A percentile compares a stretch with the other conserved stretches of the same genome.
Conservation (phyloP, 805 yeast genomes). For the Saccharomycopsis microspora region DNA sequence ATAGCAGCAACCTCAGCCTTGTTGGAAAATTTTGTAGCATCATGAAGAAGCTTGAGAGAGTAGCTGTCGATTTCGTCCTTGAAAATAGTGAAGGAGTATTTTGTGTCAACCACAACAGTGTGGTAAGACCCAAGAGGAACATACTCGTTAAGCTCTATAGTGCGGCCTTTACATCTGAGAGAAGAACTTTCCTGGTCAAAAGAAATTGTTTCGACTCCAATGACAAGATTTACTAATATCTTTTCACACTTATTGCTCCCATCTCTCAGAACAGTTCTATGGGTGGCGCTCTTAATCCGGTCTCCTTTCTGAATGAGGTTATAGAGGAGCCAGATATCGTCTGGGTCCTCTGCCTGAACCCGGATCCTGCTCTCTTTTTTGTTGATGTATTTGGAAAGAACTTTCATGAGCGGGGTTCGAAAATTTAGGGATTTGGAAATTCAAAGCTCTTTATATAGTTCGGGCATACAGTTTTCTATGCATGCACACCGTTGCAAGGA, state of each 20-base stretch:
- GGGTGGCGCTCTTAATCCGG: slow-evolving; percentile 56
- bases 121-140: slow-evolving; percentile 83
- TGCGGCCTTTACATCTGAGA: slow-evolving; percentile 72
- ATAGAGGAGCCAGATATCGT: slow-evolving; percentile 83
- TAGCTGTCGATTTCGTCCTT: slow-evolving; percentile 77
- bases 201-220: slow-evolving; percentile 59
- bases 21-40: slow-evolving; percentile 62
- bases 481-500: no score
- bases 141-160: slow-evolving; percentile 52
- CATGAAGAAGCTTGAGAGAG: slow-evolving; percentile 49
- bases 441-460: no score
- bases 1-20: slow-evolving; percentile 92
- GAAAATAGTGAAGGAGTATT: slow-evolving; percentile 53
- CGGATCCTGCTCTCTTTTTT: background rate
- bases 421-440: background rate
- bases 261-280: slow-evolving; percentile 44
- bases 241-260: slow-evolving; percentile 32
- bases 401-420: background rate
- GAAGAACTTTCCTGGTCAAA: slow-evolving; percentile 69
- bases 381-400: background rate
- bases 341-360: slow-evolving; percentile 61
- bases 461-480: no score
- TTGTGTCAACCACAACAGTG: slow-evolving; percentile 69
- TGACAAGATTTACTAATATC: slow-evolving; percentile 47
- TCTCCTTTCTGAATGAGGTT: slow-evolving; percentile 73